Evolutionary conservation across 805 yeast species (phyloP).

Genomic region (Saccharomycopsis sp.): DNA sequence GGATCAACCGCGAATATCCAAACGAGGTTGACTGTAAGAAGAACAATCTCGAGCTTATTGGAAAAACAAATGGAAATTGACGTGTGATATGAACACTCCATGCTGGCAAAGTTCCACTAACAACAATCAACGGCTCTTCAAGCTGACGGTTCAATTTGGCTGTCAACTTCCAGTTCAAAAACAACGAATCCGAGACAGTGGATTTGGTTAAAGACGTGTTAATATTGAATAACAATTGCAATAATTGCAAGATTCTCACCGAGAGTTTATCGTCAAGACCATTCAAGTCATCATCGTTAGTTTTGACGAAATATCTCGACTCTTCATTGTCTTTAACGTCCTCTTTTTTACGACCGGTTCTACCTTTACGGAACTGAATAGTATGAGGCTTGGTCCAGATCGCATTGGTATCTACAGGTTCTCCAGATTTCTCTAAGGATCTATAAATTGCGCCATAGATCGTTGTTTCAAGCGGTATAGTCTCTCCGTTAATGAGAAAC

Average conservation of each 20-base stretch:
- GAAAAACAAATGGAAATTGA: slow-evolving; percentile 74
- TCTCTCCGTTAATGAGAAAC: slow-evolving; percentile 51
- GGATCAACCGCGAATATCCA: slow-evolving; percentile 80
- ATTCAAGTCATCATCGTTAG: slow-evolving; percentile 26
- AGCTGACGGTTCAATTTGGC: slow-evolving; percentile 82
- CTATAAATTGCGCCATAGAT: slow-evolving; percentile 69
- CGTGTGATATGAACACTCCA: slow-evolving; percentile 78
- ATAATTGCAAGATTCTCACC: slow-evolving; percentile 37
- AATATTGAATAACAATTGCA: slow-evolving; percentile 42
- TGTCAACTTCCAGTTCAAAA: slow-evolving; percentile 73
- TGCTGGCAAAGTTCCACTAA: slow-evolving; percentile 76
- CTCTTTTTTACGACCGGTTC: slow-evolving; percentile 24
- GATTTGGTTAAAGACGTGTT: slow-evolving; percentile 27
- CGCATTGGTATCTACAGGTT: slow-evolving; percentile 39
- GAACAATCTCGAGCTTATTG: slow-evolving; percentile 70
- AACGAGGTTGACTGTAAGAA: slow-evolving; percentile 84
- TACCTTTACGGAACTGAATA: slow-evolving; percentile 39
- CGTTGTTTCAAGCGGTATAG: slow-evolving; percentile 59
- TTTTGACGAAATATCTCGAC: slow-evolving; percentile 26
- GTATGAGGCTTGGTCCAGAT: slow-evolving; percentile 57
- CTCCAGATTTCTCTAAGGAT: slow-evolving; percentile 33
- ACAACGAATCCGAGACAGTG: slow-evolving; percentile 28
- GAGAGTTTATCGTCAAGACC: slow-evolving; percentile 29
- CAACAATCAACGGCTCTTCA: slow-evolving; percentile 84
- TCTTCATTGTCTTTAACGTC: slow-evolving; percentile 21